Base-by-base conservation (phyloP, 805 yeast species). In the Clavispora vitiphila region DNA sequence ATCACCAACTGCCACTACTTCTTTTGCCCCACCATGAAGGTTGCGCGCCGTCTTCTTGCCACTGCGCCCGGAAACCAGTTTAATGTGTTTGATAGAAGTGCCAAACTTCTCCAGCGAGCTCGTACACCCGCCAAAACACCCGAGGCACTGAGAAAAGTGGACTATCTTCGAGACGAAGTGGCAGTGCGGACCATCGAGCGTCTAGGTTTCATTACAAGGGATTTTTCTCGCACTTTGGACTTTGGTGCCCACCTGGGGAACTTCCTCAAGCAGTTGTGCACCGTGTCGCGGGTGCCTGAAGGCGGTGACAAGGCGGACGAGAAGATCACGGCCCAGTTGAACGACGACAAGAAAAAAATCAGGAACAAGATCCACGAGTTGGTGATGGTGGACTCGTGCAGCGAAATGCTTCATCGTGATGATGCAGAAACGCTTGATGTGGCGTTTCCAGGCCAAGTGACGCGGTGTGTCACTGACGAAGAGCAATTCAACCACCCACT, bases 241-340 rank as follows among this genome's bases (percentile, higher is more conserved):
- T 74, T 84, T 43, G 96, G 96, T 3, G 72, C 83, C 9, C 80
- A 85, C 36, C 71, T 81, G 40, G 95, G 95, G 1, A 80, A 78
- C 56, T 64, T 82, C 11, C 72, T 76, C 42, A 64, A 67, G 37
- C 58, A 70, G 19, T 60, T 61, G 39, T 67, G 71, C 54, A 51
- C 49, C 42, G 57, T 48, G 14, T 45, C 62, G 5, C 41, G 46
- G 2, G 44, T 51, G 12, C 61, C 60, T 3, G 56, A 56, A 5
- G 42, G 27, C 7, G 48, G 48, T 5, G 67, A 61, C 38, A 47
- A 50, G 24, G 69, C 64, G 5, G 77, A 72, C 18, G 53, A 53
- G 2, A 64, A 71, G 18, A 60, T 65, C 21, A 62, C 64, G 27
- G 55, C 59, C 29, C 73, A 74, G 47, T 67, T 73, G 50, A 70